These are phyloP conservation scores for Blumeria hordei DNA, from an alignment of 2,329 filamentous ascomycete species.

Conservation along the genomic window DNA sequence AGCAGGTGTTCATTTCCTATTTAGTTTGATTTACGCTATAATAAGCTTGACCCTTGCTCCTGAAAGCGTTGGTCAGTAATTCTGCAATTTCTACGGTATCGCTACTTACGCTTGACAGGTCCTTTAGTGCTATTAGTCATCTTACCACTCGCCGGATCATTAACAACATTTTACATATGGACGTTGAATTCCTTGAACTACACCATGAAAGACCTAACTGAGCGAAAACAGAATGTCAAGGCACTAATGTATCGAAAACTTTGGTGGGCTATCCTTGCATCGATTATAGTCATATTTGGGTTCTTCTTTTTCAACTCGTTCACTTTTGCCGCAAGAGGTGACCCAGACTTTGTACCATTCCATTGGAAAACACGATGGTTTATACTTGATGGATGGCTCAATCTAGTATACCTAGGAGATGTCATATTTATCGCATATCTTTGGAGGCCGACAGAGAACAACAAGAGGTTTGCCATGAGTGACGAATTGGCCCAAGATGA, in stretches of 20 bases:
- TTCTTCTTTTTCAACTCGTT: conserved; percentile 99
- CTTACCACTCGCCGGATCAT: conserved; percentile 66
- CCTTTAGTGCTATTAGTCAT: conserved; percentile 84
- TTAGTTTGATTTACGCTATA: conserved; percentile 80
- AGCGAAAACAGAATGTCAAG: conserved; percentile 84
- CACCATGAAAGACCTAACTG: conserved; percentile 87
- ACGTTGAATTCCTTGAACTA: conserved; percentile 84
- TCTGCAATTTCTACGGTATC: not conserved
- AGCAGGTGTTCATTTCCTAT: conserved; percentile 79
- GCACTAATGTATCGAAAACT: conserved; percentile 93
- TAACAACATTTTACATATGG: conserved; percentile 97
- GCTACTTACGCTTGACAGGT: conserved; percentile 21
- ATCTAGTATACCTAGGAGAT: conserved; percentile 85
- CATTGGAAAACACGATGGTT: conserved; percentile 99
- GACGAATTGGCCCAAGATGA: conserved; percentile 98
- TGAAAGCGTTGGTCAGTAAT: conserved; percentile 43
- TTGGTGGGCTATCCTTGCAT: conserved; percentile 90
- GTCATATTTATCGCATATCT: conserved; percentile 85
- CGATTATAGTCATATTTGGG: conserved; percentile 83
- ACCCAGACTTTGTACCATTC: conserved; percentile 77
- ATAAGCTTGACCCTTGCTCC: conserved; percentile 74
- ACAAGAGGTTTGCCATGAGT: conserved; percentile 93
- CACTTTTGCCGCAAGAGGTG: conserved; percentile 64
- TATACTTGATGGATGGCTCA: conserved; percentile 88
- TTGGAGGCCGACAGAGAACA: conserved; percentile 91